phyloP scores from a whole-genome alignment of 257 asterid genomes.

The Solanum lycopersicoides region DNA sequence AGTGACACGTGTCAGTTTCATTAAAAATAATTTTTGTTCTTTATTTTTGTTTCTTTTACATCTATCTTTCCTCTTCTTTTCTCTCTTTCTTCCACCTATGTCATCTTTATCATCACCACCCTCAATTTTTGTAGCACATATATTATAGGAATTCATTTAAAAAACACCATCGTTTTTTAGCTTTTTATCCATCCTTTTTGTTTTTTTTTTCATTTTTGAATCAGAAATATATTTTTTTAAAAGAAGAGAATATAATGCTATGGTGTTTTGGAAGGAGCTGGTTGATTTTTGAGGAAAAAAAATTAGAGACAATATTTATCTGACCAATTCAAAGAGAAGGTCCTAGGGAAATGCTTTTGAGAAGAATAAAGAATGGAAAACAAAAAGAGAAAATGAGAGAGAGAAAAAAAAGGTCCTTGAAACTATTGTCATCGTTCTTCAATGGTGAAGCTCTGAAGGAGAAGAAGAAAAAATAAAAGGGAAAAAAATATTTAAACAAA shows the following conservation, averaged over 20 bases:
- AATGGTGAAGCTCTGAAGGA: background rate
- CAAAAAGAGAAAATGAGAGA: background rate
- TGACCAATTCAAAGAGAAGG: background rate
- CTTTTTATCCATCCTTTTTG: no score
- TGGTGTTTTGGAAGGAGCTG: background rate
- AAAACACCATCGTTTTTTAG: no score
- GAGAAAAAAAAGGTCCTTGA: background rate
- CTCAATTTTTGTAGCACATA: background rate
- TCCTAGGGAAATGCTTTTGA: background rate
- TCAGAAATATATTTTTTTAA: background rate
- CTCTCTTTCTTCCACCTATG: background rate
- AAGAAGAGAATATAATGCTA: background rate
- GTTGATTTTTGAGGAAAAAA: background rate
- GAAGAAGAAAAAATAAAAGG: background rate
- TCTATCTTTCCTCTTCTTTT: background rate
- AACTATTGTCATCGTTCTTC: background rate
- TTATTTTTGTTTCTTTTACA: background rate
- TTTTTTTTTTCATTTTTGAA: background rate
- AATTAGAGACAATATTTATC: background rate
- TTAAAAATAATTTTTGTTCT: no score
- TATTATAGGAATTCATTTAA: background rate
- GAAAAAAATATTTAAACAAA: background rate
- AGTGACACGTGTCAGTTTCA: background rate
- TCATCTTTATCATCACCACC: background rate
- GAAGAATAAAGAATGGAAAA: background rate